Conservation (phyloP, 768 basidiomycete genomes). For the Lactarius tabidus region DNA sequence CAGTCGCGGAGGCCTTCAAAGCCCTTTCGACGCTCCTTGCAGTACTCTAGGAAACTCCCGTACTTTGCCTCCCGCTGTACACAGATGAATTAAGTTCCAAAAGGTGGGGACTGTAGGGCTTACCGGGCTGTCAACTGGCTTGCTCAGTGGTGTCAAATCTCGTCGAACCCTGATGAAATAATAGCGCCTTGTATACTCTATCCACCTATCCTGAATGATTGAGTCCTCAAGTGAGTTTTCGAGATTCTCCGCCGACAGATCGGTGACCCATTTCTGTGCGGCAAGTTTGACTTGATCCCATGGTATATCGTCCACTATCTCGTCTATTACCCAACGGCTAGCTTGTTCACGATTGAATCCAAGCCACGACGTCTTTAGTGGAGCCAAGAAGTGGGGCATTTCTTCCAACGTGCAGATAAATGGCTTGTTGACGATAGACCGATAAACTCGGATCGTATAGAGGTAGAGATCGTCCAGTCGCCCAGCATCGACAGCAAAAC, state of each 20-base stretch:
- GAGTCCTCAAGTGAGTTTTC: slow-evolving; percentile 45
- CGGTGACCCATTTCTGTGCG: slow-evolving; percentile 47
- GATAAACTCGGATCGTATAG: slow-evolving; percentile 63
- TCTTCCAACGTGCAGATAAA: slow-evolving; percentile 50
- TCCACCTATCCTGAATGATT: slow-evolving; percentile 69
- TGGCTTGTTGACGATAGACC: slow-evolving; percentile 64
- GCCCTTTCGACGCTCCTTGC: slow-evolving; percentile 54
- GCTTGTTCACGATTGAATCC: slow-evolving; percentile 25
- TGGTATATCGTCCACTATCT: slow-evolving; percentile 46
- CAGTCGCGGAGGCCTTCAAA: slow-evolving; percentile 59
- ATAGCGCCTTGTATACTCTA: slow-evolving; percentile 74
- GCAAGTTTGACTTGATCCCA: slow-evolving; percentile 61
- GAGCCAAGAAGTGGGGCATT: slow-evolving; percentile 65
- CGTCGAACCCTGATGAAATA: slow-evolving; percentile 49
- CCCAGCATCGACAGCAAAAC: slow-evolving; percentile 45
- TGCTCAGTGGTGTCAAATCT: slow-evolving; percentile 72
- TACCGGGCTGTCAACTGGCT: slow-evolving; percentile 61
- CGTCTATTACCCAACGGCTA: slow-evolving; percentile 32
- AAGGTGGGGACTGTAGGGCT: slow-evolving; percentile 27
- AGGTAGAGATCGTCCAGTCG: slow-evolving; percentile 47
- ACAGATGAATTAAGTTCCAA: slow-evolving; percentile 7
- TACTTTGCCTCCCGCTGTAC: slow-evolving; percentile 58
- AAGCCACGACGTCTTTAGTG: slow-evolving; percentile 44
- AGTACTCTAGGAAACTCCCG: slow-evolving; percentile 61
- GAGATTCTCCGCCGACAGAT: slow-evolving; percentile 40